phyloP scores from a whole-genome alignment of 176 grass and related monocot genomes.

The Urochloa ruziziensis region DNA sequence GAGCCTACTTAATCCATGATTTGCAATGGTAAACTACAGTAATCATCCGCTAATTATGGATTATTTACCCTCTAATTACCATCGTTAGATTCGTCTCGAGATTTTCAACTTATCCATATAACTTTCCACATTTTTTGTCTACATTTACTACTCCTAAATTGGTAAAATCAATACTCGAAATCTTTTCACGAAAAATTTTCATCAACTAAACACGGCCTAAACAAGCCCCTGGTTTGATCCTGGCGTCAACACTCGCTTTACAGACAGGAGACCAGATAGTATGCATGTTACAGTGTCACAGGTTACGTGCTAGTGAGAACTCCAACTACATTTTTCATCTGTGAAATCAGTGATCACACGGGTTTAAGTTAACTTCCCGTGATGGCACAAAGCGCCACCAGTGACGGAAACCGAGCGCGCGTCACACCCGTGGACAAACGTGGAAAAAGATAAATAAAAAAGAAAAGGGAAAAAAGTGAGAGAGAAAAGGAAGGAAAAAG shows the following conservation, averaged over 20 bases:
- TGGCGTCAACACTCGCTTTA: neutral
- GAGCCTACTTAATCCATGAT: too few relatives aligned
- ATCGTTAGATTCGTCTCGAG: too few relatives aligned
- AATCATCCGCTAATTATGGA: too few relatives aligned
- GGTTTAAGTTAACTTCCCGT: neutral
- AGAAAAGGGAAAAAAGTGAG: neutral
- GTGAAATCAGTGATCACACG: neutral
- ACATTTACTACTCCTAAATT: too few relatives aligned
- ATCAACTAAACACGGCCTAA: too few relatives aligned
- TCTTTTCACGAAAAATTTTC: too few relatives aligned
- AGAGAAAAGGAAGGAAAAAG: neutral
- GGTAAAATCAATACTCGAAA: too few relatives aligned
- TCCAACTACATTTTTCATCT: neutral
- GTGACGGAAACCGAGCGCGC: neutral
- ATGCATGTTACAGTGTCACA: neutral
- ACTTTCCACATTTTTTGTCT: too few relatives aligned
- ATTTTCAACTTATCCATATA: too few relatives aligned
- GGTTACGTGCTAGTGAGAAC: neutral
- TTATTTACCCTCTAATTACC: too few relatives aligned
- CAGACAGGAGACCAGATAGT: neutral
- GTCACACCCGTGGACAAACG: conserved; percentile 10
- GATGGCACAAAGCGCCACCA: neutral
- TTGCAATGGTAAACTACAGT: too few relatives aligned
- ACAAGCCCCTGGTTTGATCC: too few relatives aligned
- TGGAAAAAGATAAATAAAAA: neutral